Percentiles rank a stretch among this genome's conserved stretches.
phyloP scores from a whole-genome alignment of 1,284 basidiomycete genomes.

The Mycosarcoma maydis region DNA sequence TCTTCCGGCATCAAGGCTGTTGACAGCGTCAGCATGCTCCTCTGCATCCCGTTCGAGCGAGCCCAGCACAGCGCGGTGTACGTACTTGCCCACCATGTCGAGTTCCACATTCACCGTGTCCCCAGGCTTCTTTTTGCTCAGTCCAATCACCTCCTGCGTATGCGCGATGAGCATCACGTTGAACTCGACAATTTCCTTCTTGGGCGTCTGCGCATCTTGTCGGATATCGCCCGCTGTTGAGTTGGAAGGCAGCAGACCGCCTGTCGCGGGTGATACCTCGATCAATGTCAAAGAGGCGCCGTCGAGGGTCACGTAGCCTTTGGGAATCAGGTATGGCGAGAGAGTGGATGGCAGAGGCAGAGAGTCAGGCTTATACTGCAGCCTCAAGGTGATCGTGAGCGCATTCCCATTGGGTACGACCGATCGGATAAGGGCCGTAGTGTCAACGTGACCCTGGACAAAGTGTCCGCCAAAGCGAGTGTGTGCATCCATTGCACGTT shows the following conservation, averaged over 20 bases:
- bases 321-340: slow-evolving; percentile 87
- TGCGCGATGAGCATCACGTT: slow-evolving; percentile 67
- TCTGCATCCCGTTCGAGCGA: slow-evolving; percentile 44
- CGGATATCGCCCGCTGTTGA: slow-evolving; percentile 41
- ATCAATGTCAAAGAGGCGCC: slow-evolving; percentile 94
- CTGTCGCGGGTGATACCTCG: slow-evolving; percentile 70
- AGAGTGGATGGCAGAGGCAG: slow-evolving; percentile 76
- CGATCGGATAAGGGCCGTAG: slow-evolving; percentile 73
- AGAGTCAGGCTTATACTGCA: slow-evolving; percentile 54
- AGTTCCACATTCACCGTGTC: slow-evolving; percentile 65
- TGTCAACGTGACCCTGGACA: slow-evolving; percentile 85
- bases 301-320: slow-evolving; percentile 95
- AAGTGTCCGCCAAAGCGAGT: slow-evolving; percentile 95
- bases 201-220: slow-evolving; percentile 31
- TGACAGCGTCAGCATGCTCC: slow-evolving; percentile 18
- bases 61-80: slow-evolving; percentile 57
- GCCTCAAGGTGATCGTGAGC: slow-evolving; percentile 79
- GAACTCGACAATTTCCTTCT: slow-evolving; percentile 62
- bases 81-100: slow-evolving; percentile 67
- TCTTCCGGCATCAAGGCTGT: slow-evolving; percentile 38
- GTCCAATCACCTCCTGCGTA: slow-evolving; percentile 64
- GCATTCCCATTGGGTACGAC: slow-evolving; percentile 85
- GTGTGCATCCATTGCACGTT: slow-evolving; percentile 90
- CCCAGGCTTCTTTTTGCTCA: slow-evolving; percentile 61
- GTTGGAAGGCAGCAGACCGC: slow-evolving; percentile 54